These are phyloP conservation scores for Atalantia buxifolia DNA, from an alignment of 345 rosid genomes.

Conservation along the genomic window DNA sequence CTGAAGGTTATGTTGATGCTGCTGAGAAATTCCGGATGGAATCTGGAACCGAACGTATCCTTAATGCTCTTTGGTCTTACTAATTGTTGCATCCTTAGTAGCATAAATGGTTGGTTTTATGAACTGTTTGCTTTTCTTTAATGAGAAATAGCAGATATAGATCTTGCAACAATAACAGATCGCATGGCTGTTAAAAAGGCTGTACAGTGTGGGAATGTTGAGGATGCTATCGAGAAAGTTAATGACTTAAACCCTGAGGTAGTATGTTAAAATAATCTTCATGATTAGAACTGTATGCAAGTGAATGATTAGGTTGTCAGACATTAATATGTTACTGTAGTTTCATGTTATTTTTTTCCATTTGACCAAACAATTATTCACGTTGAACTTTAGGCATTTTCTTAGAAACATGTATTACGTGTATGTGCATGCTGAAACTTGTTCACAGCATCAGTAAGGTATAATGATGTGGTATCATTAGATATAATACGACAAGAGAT, in stretches of 20 bases:
- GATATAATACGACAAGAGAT: not conserved
- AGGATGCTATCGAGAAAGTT: constrained; percentile 96
- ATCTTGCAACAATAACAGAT: constrained; percentile 87
- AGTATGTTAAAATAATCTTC: constrained; percentile 2
- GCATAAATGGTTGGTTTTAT: not conserved
- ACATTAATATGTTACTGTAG: not conserved
- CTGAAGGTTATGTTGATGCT: constrained; percentile 95
- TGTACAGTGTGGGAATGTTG: constrained; percentile 90
- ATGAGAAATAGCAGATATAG: constrained; percentile 78
- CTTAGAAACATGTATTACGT: not conserved
- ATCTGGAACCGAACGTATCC: constrained; percentile 97
- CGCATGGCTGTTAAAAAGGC: constrained; percentile 99
- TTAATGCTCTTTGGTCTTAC: not conserved
- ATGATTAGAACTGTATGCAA: not conserved
- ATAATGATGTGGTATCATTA: not conserved
- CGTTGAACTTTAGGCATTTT: not conserved
- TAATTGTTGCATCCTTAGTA: not conserved
- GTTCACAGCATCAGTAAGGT: not conserved
- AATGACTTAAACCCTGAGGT: constrained; percentile 97
- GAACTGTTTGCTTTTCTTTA: constrained; percentile 34
- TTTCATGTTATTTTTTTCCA: not conserved
- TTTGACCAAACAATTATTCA: not conserved
- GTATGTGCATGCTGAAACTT: not conserved
- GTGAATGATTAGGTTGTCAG: not conserved
- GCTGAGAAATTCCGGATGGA: constrained; percentile 88